phyloP scores from a whole-genome alignment of 371 early-diverging fungal genomes.

The Mucor indicus region DNA sequence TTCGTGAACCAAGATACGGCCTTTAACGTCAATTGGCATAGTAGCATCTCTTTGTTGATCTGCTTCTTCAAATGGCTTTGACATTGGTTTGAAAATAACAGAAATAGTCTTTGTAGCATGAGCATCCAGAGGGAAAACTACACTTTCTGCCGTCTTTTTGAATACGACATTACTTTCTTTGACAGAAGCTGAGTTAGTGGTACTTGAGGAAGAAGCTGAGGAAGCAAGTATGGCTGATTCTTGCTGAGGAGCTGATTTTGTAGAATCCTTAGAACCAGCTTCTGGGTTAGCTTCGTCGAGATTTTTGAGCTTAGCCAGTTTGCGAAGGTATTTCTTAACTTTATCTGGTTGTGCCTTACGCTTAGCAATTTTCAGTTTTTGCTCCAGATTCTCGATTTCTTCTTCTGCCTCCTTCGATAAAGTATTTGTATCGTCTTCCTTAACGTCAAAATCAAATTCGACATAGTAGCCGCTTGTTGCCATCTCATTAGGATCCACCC shows the following conservation, averaged over 20 bases:
- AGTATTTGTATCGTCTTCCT: constrained; percentile 58
- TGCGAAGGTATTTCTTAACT: constrained; percentile 79
- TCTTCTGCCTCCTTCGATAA: constrained; percentile 87
- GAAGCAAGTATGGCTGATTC: neutral
- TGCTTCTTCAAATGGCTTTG: constrained; percentile 29
- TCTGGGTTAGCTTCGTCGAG: constrained; percentile 18
- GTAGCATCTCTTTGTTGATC: neutral
- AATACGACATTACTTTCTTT: constrained; percentile 30
- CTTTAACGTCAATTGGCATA: constrained; percentile 24
- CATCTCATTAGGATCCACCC: constrained; percentile 73
- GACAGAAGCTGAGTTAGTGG: neutral
- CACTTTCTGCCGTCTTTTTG: constrained; percentile 68
- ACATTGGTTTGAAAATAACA: constrained; percentile 54
- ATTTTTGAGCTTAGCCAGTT: constrained; percentile 61
- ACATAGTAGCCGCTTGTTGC: constrained; percentile 56
- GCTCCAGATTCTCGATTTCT: constrained; percentile 92
- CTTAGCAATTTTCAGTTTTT: constrained; percentile 94
- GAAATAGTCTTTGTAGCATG: constrained; percentile 69
- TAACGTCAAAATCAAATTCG: constrained; percentile 70
- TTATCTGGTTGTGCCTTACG: constrained; percentile 92
- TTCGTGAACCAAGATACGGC: constrained; percentile 80
- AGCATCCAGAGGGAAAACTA: constrained; percentile 73
- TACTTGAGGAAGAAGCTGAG: constrained; percentile 12
- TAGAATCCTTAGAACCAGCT: neutral
- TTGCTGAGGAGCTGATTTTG: neutral